Percentiles rank a stretch among this genome's conserved stretches.
These are phyloP conservation scores for Monilinia vaccinii-corymbosi DNA, from an alignment of 2,329 filamentous ascomycete species.

Conservation along the genomic window DNA sequence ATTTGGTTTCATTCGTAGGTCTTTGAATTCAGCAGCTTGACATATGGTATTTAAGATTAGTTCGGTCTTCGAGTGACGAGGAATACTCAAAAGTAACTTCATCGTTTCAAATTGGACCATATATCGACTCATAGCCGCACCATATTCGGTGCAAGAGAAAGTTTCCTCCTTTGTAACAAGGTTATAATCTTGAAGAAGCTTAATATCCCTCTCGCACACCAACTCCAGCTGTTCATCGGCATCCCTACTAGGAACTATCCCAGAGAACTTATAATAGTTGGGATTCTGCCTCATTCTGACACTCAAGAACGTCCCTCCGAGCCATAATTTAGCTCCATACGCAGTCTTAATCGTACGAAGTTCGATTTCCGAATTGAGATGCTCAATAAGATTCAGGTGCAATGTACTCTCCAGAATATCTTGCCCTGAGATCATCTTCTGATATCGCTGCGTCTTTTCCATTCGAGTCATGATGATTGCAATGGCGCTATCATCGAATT, in stretches of 20 bases:
- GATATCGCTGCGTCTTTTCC: slow-evolving; percentile 56
- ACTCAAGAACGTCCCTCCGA: slow-evolving; percentile 68
- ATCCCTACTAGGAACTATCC: slow-evolving; percentile 38
- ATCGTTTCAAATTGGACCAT: slow-evolving; percentile 75
- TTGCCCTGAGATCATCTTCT: slow-evolving; percentile 63
- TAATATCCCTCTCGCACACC: slow-evolving; percentile 62
- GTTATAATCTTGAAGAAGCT: slow-evolving; percentile 48
- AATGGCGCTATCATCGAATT: slow-evolving; percentile 68
- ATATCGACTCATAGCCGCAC: slow-evolving; percentile 74
- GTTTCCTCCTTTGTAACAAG: slow-evolving; percentile 41
- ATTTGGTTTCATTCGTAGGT: slow-evolving; percentile 58
- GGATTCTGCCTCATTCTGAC: slow-evolving; percentile 66
- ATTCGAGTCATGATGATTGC: slow-evolving; percentile 71
- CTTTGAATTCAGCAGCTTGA: slow-evolving; percentile 62
- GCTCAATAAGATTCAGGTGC: slow-evolving; percentile 71
- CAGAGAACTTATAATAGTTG: slow-evolving; percentile 56
- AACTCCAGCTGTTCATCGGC: slow-evolving; percentile 57
- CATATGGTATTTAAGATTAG: slow-evolving; percentile 60
- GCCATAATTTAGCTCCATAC: slow-evolving; percentile 61
- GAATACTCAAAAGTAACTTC: slow-evolving; percentile 57
- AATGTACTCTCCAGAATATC: slow-evolving; percentile 70
- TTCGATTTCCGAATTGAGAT: slow-evolving; percentile 76
- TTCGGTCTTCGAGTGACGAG: slow-evolving; percentile 49
- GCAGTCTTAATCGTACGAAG: slow-evolving; percentile 62
- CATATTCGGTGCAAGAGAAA: slow-evolving; percentile 61